Conservation (phyloP, 1,284 basidiomycete species). For the Gomphus bonarii region DNA sequence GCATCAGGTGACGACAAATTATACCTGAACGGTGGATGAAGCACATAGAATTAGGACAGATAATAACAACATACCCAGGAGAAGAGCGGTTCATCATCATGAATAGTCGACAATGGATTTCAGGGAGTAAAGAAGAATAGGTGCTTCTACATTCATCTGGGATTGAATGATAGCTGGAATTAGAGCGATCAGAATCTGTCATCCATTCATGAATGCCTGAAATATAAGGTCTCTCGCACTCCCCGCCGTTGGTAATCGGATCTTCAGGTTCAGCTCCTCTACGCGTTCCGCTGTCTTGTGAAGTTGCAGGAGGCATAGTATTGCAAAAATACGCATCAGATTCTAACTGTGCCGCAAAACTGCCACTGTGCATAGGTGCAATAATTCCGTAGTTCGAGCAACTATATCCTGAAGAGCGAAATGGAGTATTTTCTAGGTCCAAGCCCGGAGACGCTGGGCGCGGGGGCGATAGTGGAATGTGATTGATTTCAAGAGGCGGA, state of each 20-base stretch:
- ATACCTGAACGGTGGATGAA: not conserved
- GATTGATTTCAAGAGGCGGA: not conserved
- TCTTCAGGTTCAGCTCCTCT: not conserved
- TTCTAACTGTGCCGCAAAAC: not conserved
- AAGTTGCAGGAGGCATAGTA: not conserved
- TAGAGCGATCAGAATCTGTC: not conserved
- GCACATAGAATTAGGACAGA: not conserved
- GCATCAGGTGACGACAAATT: not conserved
- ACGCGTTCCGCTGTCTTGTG: not conserved
- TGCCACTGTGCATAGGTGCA: not conserved
- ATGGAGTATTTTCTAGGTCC: not conserved
- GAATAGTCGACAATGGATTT: not conserved
- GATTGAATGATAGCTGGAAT: not conserved
- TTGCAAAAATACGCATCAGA: not conserved
- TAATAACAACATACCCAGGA: not conserved
- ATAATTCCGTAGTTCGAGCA: not conserved
- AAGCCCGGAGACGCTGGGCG: not conserved
- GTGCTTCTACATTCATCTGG: not conserved
- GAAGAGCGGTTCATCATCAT: not conserved
- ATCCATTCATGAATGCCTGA: not conserved
- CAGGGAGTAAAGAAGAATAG: conserved; percentile 4
- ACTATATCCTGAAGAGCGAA: not conserved
- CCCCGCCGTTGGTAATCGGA: not conserved
- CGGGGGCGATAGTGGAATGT: not conserved
- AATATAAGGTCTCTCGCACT: not conserved